phyloP scores from a whole-genome alignment of 176 grass and related monocot genomes.

The Rhipidocladum racemiflorum region DNA sequence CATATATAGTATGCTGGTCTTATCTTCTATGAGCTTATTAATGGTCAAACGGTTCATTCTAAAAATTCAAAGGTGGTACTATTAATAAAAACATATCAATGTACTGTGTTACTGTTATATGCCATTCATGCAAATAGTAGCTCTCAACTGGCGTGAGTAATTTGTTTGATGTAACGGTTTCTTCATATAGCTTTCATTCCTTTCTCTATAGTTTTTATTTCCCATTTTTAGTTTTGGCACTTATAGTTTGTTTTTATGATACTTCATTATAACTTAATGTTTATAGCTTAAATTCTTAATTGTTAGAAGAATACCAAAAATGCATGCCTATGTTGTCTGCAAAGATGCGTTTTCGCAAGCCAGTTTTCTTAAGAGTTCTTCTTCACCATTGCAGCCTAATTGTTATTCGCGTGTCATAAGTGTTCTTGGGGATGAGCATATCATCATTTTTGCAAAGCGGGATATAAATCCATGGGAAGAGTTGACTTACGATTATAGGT shows the following conservation, averaged over 20 bases:
- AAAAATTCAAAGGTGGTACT: neutral
- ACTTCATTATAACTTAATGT: neutral
- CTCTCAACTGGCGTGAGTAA: neutral
- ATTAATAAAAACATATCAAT: neutral
- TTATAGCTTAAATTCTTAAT: neutral
- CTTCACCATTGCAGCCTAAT: conserved; percentile 68
- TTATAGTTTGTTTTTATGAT: conserved; percentile 16
- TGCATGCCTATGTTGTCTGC: conserved; percentile 2
- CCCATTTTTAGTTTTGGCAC: neutral
- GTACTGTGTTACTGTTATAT: neutral
- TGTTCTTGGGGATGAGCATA: conserved; percentile 82
- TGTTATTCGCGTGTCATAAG: conserved; percentile 97
- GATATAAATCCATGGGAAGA: conserved; percentile 98
- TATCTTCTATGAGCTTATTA: conserved; percentile 4
- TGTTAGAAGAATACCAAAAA: conserved; percentile 18
- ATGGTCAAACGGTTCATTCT: neutral
- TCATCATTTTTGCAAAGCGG: conserved; percentile 96
- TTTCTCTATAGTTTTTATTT: conserved; percentile 13
- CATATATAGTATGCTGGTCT: neutral
- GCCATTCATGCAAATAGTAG: neutral
- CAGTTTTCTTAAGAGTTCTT: conserved; percentile 24
- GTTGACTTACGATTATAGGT: conserved; percentile 98
- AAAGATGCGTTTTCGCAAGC: conserved; percentile 6
- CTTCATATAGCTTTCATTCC: neutral
- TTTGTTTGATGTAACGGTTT: conserved; percentile 14